Evolutionary conservation across 495 filamentous ascomycete species (phyloP), one percentile per base, ranked within the genome.

Genomic region (Astrocystis sublimbata): DNA sequence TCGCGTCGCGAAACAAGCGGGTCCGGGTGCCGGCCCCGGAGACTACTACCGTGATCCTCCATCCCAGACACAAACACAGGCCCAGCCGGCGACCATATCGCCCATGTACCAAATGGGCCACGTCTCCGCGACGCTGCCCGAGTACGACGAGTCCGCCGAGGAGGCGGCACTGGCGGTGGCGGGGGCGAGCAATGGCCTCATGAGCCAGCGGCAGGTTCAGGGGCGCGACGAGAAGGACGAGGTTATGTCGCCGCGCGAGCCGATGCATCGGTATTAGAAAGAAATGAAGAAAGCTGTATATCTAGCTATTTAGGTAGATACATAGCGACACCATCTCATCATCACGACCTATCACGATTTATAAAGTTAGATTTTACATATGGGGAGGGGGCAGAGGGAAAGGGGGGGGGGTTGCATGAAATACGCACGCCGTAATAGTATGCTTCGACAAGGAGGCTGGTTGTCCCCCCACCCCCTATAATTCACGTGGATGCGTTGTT

Each of bases 21-120:
- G 28, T 5, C 41, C 42, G 17, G 41, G 19, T 5, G 19, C 56
- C 1, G 19, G 31, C 8, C 38, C 46, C 42, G 42, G 19, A 19
- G 42, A 30, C 24, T 49, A 49, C 28, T n/a, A n/a, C n/a, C n/a
- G n/a, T n/a, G 58, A 53, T 26, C n/a, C 47, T 17, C 17, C 47
- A 15, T 15, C 26, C 1, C n/a, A n/a, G n/a, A n/a, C n/a, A n/a
- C n/a, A n/a, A n/a, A n/a, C n/a, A n/a, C n/a, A n/a, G n/a, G n/a
- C n/a, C n/a, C 13, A 23, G 2, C 47, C 58, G 17, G 24, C 33
- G 28, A 24, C 56, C 17, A 42, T 56, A 8, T 62, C 60, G 42
- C 60, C 60, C 8, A 62, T 62, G 4, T 57, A 24, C 3, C 60
- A 62, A 15, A 30, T 62, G 1, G 60, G 60, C 1, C 60, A 62